Percentiles rank a stretch among this genome's conserved stretches.
Evolutionary conservation across 192 early-diverging fungal genomes (phyloP).

Genomic region (Entomortierella chlamydospora): DNA sequence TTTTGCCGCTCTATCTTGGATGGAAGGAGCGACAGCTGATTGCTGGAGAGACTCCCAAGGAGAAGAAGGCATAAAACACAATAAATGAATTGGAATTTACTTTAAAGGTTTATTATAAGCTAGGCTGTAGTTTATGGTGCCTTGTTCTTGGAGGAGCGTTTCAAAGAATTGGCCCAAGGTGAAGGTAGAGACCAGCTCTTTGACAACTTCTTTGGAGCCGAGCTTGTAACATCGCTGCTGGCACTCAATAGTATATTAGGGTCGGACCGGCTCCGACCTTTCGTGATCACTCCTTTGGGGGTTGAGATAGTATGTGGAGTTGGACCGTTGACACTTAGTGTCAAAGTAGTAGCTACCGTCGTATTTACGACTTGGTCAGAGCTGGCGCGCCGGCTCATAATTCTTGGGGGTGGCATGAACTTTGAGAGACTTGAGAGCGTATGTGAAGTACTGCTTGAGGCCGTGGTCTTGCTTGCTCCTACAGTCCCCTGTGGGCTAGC

Average conservation of each 20-base stretch:
- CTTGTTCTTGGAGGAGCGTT: background rate
- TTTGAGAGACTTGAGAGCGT: constrained; percentile 31
- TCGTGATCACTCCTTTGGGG: background rate
- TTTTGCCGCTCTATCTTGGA: constrained; percentile 36
- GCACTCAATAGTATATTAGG: constrained; percentile 3
- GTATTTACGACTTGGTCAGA: constrained; percentile 1
- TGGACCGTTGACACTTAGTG: background rate
- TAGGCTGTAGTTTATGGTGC: background rate
- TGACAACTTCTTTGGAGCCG: background rate
- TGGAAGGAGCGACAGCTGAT: constrained; percentile 47
- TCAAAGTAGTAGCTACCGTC: background rate
- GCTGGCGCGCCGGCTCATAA: constrained; percentile 25
- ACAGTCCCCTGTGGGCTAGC: background rate
- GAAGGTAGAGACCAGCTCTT: constrained; percentile 32
- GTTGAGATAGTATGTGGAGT: background rate
- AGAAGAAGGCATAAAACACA: constrained; percentile 4
- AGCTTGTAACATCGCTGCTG: background rate
- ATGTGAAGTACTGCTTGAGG: background rate
- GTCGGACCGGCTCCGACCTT: constrained; percentile 24
- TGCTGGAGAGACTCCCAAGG: constrained; percentile 1
- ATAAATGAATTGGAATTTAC: background rate
- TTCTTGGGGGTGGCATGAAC: constrained; percentile 22
- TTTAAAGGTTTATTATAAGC: no score
- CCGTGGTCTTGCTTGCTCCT: background rate
- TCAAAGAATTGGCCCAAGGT: constrained; percentile 24